Percentiles rank a stretch among this genome's conserved stretches.
phyloP scores from a whole-genome alignment of 495 filamentous ascomycete species.

The Amphirosellinia nigrospora region DNA sequence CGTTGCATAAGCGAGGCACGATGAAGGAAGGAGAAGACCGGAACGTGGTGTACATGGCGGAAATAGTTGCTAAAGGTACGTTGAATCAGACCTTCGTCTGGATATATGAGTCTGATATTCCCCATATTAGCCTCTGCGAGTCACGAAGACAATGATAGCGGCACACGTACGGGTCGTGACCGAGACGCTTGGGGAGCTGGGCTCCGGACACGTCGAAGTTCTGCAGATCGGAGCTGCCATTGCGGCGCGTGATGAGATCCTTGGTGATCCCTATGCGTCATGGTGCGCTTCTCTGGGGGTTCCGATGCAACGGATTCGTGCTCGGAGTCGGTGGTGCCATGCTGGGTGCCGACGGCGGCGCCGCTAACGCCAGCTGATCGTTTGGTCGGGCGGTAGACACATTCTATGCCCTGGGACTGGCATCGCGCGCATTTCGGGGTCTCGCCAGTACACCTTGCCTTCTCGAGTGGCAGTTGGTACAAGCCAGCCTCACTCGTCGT shows the following conservation, averaged over 20 bases:
- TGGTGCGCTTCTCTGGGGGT: slow-evolving; percentile 40
- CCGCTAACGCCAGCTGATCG: slow-evolving; percentile 39
- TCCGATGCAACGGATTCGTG: slow-evolving; percentile 42
- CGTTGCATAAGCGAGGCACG: slow-evolving; percentile 59
- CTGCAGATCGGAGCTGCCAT: slow-evolving; percentile 28
- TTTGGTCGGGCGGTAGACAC: slow-evolving; percentile 55
- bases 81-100: slow-evolving; percentile 48
- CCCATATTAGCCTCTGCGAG: slow-evolving; percentile 30
- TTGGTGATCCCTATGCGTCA: slow-evolving; percentile 38
- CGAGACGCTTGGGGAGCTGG: slow-evolving; percentile 24
- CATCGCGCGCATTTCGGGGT: slow-evolving; percentile 56
- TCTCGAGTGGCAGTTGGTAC: slow-evolving; percentile 55
- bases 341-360: slow-evolving; percentile 28
- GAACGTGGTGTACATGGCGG: slow-evolving; percentile 57
- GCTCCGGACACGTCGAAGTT: slow-evolving; percentile 26
- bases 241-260: slow-evolving; percentile 36
- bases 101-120: slow-evolving; percentile 36
- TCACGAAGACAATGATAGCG: slow-evolving; percentile 7
- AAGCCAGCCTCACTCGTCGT: slow-evolving; percentile 56
- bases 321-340: slow-evolving; percentile 39
- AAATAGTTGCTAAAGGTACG: slow-evolving; percentile 56
- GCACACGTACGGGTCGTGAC: slow-evolving; percentile 36
- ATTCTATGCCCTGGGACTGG: slow-evolving; percentile 53
- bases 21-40: slow-evolving; percentile 57
- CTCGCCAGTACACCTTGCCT: slow-evolving; percentile 56